These are phyloP conservation scores for Forsythia suspensa DNA, from an alignment of 257 asterid species.

Conservation along the genomic window DNA sequence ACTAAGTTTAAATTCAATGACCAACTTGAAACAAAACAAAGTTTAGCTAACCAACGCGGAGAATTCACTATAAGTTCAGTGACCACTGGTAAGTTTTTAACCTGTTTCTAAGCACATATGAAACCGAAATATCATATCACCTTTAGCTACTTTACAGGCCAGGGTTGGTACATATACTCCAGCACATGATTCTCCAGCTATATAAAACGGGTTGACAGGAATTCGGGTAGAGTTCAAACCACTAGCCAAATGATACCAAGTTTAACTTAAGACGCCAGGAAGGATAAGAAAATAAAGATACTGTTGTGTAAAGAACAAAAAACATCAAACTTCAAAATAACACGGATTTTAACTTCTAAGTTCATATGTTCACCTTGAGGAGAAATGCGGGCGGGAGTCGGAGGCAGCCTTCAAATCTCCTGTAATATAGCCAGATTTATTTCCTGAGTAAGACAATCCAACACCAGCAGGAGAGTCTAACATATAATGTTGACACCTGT, in stretches of 20 bases:
- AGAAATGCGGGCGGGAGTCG: conserved; percentile 79
- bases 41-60: background rate
- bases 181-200: conserved; percentile 93
- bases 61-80: background rate
- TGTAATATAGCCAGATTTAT: conserved; percentile 64
- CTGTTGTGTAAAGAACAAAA: background rate
- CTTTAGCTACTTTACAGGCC: conserved; percentile 75
- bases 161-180: conserved; percentile 94
- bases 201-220: conserved; percentile 68
- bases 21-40: background rate
- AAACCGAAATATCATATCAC: conserved; percentile 40
- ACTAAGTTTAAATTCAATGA: background rate
- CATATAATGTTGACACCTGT: conserved; percentile 80
- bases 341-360: background rate
- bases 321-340: conserved; percentile 5
- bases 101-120: background rate
- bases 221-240: conserved; percentile 91
- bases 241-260: conserved; percentile 45
- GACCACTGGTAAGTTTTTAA: background rate
- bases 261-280: conserved; percentile 7
- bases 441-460: conserved; percentile 77
- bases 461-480: conserved; percentile 95
- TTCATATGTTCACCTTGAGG: conserved; percentile 62
- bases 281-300: background rate
- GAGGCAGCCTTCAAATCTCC: conserved; percentile 82